Evolutionary conservation across 768 basidiomycete species (phyloP).

Genomic region (Rhodotorula toruloides): DNA sequence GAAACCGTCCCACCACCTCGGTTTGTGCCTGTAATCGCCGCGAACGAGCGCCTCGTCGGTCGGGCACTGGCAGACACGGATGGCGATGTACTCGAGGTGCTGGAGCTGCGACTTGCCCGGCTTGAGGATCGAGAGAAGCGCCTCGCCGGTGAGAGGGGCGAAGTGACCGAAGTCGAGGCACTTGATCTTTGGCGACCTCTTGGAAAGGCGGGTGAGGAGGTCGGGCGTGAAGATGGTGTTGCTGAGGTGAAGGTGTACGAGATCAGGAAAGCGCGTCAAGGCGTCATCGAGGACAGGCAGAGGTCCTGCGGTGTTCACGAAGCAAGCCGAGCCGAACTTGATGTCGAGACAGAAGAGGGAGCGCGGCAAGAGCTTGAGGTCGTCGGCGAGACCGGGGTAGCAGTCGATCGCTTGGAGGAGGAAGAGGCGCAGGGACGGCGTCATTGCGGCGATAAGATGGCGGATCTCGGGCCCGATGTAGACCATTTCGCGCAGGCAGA

Average conservation of each 20-base stretch:
- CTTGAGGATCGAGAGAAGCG: neutral
- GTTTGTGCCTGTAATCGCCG: neutral
- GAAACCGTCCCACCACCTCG: neutral
- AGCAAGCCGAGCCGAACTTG: neutral
- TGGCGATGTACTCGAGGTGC: neutral
- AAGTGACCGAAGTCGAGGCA: neutral
- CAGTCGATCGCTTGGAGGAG: neutral
- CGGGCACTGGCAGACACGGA: neutral
- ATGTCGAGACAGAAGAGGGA: neutral
- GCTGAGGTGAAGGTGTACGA: neutral
- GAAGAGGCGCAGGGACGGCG: neutral
- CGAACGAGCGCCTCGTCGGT: neutral
- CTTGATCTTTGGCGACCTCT: neutral
- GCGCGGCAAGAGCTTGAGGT: neutral
- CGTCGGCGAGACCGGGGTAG: neutral
- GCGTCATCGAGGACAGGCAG: neutral
- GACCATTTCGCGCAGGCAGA: neutral
- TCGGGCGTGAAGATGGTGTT: neutral
- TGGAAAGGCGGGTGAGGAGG: neutral
- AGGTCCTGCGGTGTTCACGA: neutral
- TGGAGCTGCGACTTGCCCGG: neutral
- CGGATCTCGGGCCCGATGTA: neutral
- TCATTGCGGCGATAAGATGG: neutral
- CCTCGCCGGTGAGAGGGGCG: neutral
- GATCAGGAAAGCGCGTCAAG: neutral